Evolutionary conservation across 2,329 filamentous ascomycete genomes (phyloP), one percentile per base, ranked within the genome.

Genomic region (Aspergillus caelatus): DNA sequence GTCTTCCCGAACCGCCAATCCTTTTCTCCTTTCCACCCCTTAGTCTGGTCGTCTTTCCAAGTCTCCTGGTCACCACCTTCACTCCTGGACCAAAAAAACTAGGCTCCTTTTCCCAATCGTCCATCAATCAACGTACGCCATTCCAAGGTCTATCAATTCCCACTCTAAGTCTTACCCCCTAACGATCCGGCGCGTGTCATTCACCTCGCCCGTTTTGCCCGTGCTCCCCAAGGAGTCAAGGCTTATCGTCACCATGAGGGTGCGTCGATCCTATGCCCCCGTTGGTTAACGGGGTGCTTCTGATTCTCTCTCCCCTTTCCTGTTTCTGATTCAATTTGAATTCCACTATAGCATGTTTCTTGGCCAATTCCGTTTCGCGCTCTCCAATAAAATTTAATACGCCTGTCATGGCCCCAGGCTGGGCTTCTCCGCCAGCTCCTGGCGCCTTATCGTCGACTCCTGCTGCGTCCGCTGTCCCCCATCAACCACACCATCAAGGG

Each of bases 351-450:
- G 58, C 36, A 36, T 45, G 34, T 43, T 48, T 48, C 46, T 53
- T 48, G 34, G 34, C 45, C 48, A 26, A 53, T 34, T 41, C 12
- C 32, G 36, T 58, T 45, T 43, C 16, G 39, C 57, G 26, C 39
- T 62, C 60, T 54, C 55, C 61, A 63, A 61, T 63, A 52, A 63
- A 56, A 63, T 41, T 59, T 50, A 45, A 41, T 57, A 26, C 53
- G 28, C 57, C 62, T 39, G 60, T 64, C 59, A 68, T 68, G 68
- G 61, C 63, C 68, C 65, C 63, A 48, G 68, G 61, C 63, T 68
- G 67, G 68, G 55, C 59, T 54, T 65, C 68, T 69, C 63, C 66
- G 66, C 67, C 66, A 61, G 63, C 62, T 62, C 64, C 68, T 66
- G 67, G 65, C 62, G 61, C 50, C 58, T 60, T 62, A 57, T 58